Evolutionary conservation across 2,329 filamentous ascomycete species (phyloP).

Genomic region (Stagonosporopsis cucurbitacearum): DNA sequence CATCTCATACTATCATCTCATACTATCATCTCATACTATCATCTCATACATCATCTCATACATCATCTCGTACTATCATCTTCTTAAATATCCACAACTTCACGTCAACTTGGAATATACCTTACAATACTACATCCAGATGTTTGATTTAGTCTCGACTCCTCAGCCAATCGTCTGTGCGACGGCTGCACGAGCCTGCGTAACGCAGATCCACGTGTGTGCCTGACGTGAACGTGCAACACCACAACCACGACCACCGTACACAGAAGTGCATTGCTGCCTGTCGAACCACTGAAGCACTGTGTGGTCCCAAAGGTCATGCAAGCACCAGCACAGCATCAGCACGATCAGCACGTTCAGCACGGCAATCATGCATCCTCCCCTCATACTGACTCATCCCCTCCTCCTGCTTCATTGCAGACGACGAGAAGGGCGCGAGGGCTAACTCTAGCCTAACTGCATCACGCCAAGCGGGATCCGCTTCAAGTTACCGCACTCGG

Average conservation of each 20-base stretch:
- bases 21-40: no score
- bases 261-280: no score
- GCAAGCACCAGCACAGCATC: not conserved
- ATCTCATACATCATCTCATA: no score
- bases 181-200: conserved; percentile 7
- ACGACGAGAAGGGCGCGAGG: conserved; percentile 12
- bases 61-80: no score
- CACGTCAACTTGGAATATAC: conserved; percentile 5
- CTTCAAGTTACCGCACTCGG: conserved; percentile 16
- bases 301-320: not conserved
- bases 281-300: no score
- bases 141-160: not conserved
- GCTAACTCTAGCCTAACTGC: conserved; percentile 5
- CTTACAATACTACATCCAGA: not conserved
- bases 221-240: conserved; percentile 2
- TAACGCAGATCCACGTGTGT: conserved; percentile 10
- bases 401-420: not conserved
- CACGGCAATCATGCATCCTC: not conserved
- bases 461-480: conserved; percentile 5
- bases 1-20: no score
- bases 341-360: no score
- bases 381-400: not conserved
- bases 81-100: no score
- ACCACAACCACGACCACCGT: not conserved
- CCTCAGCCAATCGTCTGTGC: not conserved